Percentiles rank a stretch among this genome's conserved stretches.
phyloP scores from a whole-genome alignment of 805 yeast species.

The Metschnikowia dekortorum region DNA sequence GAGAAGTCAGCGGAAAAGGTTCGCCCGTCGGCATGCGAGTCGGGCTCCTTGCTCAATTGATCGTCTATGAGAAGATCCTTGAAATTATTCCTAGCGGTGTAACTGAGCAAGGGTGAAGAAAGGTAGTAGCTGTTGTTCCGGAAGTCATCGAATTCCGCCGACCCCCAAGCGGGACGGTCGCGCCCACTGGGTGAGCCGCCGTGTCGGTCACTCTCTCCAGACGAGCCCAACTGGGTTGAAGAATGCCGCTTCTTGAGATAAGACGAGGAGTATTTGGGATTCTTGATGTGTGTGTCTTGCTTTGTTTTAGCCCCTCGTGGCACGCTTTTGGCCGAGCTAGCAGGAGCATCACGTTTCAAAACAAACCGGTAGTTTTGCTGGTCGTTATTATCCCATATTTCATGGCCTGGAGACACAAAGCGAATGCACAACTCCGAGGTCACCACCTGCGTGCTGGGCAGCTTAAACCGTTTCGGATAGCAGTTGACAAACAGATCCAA shows the following conservation, averaged over 20 bases:
- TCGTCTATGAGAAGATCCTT: constrained; percentile 3
- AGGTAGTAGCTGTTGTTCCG: constrained; percentile 32
- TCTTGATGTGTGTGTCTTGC: constrained; percentile 13
- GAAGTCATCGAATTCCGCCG: constrained; percentile 23
- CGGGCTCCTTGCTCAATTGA: not conserved
- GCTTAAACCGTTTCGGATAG: constrained; percentile 2
- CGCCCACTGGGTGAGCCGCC: not conserved
- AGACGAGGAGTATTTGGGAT: constrained; percentile 38
- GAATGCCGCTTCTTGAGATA: constrained; percentile 32
- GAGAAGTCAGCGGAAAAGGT: not conserved
- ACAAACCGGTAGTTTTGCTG: constrained; percentile 53
- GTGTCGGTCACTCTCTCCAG: not conserved
- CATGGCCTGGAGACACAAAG: constrained; percentile 45
- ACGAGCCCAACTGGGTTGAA: constrained; percentile 12
- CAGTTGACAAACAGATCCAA: constrained; percentile 21
- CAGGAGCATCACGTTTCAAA: not conserved
- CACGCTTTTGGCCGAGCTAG: not conserved
- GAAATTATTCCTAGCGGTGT: constrained; percentile 9
- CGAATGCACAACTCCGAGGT: constrained; percentile 51
- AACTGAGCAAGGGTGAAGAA: constrained; percentile 33
- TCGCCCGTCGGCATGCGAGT: not conserved
- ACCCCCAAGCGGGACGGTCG: not conserved
- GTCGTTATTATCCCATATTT: constrained; percentile 77
- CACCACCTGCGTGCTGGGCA: constrained; percentile 16
- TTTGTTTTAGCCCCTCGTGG: constrained; percentile 13